Conservation (phyloP, 1,284 basidiomycete genomes). For the Cutaneotrichosporon sp. region DNA sequence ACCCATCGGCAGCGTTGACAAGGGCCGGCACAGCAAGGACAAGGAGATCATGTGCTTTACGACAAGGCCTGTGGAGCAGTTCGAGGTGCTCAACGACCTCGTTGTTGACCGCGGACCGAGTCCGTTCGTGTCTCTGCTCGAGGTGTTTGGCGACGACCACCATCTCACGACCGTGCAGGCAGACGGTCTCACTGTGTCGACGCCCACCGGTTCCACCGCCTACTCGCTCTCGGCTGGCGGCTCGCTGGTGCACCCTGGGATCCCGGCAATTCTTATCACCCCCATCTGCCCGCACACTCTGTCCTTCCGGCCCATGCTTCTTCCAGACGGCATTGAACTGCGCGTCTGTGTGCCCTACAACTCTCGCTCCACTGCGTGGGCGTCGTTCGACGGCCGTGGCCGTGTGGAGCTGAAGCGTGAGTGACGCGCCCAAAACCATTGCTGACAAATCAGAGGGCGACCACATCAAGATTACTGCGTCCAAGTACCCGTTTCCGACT, state of each 20-base stretch:
- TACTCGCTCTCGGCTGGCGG: conserved; percentile 99
- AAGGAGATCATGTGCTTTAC: conserved; percentile 98
- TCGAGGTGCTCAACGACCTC: conserved; percentile 96
- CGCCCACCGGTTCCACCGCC: conserved; percentile 96
- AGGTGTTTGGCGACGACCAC: conserved; percentile 99
- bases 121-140: conserved; percentile 92
- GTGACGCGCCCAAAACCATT: neutral
- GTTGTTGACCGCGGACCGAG: conserved; percentile 98
- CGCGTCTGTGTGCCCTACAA: conserved; percentile 98
- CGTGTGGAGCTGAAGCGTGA: conserved; percentile 81
- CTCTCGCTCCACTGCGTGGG: conserved; percentile 97
- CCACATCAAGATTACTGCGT: conserved; percentile 98
- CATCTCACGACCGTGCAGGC: conserved; percentile 99
- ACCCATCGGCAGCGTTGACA: neutral
- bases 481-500: conserved; percentile 97
- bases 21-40: conserved; percentile 60
- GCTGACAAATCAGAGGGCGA: conserved; percentile 66
- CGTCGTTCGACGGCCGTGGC: conserved; percentile 95
- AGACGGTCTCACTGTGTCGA: conserved; percentile 92
- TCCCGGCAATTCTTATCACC: conserved; percentile 92
- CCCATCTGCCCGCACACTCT: conserved; percentile 99
- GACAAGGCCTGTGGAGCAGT: conserved; percentile 90
- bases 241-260: conserved; percentile 95
- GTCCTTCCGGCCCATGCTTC: conserved; percentile 96
- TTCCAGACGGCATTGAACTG: conserved; percentile 98